Evolutionary conservation across 2,329 filamentous ascomycete species (phyloP).

Genomic region (Xylariomycetidae sp.): DNA sequence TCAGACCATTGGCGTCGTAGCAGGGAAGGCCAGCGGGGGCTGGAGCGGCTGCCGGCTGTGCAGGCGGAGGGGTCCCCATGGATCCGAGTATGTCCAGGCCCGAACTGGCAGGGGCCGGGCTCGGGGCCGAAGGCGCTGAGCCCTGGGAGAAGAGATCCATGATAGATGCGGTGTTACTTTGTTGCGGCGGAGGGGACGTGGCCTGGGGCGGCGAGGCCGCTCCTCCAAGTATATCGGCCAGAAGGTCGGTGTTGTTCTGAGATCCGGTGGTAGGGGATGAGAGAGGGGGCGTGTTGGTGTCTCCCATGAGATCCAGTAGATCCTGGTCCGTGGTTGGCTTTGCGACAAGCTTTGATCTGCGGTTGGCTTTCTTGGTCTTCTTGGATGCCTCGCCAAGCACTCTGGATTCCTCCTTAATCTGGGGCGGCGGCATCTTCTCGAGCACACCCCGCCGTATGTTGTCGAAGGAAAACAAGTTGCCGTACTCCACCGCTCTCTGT

Average conservation of each 20-base stretch:
- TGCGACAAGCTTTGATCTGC: slow-evolving; percentile 63
- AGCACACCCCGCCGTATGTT: slow-evolving; percentile 82
- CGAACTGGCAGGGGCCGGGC: slow-evolving; percentile 40
- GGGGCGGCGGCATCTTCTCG: slow-evolving; percentile 95
- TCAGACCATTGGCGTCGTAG: slow-evolving; percentile 81
- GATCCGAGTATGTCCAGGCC: slow-evolving; percentile 46
- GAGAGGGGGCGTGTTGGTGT: slow-evolving; percentile 56
- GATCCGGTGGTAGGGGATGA: slow-evolving; percentile 47
- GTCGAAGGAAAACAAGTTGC: slow-evolving; percentile 88
- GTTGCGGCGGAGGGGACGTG: slow-evolving; percentile 45
- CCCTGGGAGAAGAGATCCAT: slow-evolving; percentile 76
- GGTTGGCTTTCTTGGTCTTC: slow-evolving; percentile 63
- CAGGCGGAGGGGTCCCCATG: slow-evolving; percentile 43
- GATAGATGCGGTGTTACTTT: slow-evolving; percentile 62
- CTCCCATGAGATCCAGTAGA: slow-evolving; percentile 88
- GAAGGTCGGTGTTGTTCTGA: slow-evolving; percentile 74
- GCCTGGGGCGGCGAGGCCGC: slow-evolving; percentile 43
- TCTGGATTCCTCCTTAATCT: slow-evolving; percentile 91
- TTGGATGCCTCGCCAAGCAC: slow-evolving; percentile 77
- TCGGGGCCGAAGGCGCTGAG: slow-evolving; percentile 32
- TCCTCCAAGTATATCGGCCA: slow-evolving; percentile 80
- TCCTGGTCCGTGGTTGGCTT: slow-evolving; percentile 83
- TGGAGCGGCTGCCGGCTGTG: slow-evolving; percentile 34
- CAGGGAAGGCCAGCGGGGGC: slow-evolving; percentile 57
- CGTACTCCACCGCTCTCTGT: slow-evolving; percentile 91